Evolutionary conservation across 2,329 filamentous ascomycete genomes (phyloP).

Genomic region (Dactylellina leptospora): DNA sequence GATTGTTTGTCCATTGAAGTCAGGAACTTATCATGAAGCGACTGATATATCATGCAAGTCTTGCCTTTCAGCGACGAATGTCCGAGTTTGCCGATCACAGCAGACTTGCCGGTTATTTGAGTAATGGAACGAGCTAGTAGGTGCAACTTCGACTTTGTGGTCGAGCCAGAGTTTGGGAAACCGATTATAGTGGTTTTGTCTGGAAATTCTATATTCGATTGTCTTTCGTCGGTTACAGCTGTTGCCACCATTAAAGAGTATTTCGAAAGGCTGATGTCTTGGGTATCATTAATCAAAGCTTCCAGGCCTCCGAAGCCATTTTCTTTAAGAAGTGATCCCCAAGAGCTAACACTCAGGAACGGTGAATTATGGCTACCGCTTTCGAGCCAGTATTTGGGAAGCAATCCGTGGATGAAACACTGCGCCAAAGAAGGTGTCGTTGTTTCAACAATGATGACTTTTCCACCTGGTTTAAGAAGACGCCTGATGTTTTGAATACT

Average conservation of each 20-base stretch:
- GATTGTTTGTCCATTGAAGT: not conserved
- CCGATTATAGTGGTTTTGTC: not conserved
- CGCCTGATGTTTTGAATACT: conserved; percentile 30
- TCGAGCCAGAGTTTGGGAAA: not conserved
- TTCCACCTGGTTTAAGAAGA: conserved; percentile 63
- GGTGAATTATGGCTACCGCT: not conserved
- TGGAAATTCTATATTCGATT: not conserved
- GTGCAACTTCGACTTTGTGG: not conserved
- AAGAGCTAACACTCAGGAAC: not conserved
- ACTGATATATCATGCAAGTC: not conserved
- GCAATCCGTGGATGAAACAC: not conserved
- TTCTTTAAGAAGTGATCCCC: not conserved
- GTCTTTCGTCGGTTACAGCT: not conserved
- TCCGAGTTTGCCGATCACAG: not conserved
- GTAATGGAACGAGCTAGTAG: not conserved
- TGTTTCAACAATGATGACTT: conserved; percentile 63
- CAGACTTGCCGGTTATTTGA: not conserved
- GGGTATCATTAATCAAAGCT: not conserved
- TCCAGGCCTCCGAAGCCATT: not conserved
- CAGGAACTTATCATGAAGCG: not conserved
- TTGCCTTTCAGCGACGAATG: not conserved
- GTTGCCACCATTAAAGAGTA: too few relatives aligned
- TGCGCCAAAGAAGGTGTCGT: too few relatives aligned
- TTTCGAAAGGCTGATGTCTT: too few relatives aligned
- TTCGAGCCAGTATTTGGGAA: not conserved